Evolutionary conservation across 345 rosid species (phyloP).

Genomic region (Citropsis articulata): DNA sequence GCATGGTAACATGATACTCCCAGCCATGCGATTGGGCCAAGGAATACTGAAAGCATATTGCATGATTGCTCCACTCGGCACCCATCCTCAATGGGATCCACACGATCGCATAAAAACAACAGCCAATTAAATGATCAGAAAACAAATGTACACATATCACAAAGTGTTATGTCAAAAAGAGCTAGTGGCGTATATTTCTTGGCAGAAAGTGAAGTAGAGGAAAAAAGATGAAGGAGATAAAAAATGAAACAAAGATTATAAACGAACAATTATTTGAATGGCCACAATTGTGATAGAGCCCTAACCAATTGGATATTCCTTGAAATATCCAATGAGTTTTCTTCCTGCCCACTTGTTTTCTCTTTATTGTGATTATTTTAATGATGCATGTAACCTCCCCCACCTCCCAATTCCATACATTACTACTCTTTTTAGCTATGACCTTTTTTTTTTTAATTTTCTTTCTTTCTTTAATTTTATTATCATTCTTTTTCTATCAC

Average conservation of each 20-base stretch:
- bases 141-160: neutral
- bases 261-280: constrained; percentile 13
- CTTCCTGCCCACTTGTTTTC: constrained; percentile 8
- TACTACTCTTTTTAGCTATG: neutral
- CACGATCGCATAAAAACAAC: neutral
- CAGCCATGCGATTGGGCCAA: too few species aligned
- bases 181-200: constrained; percentile 21
- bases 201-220: neutral
- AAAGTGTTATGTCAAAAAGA: constrained; percentile 3
- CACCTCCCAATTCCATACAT: constrained; percentile 25
- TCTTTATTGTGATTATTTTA: neutral
- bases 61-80: neutral
- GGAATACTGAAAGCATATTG: neutral
- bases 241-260: neutral
- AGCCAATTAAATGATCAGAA: neutral
- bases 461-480: too few species aligned
- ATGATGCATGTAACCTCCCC: constrained; percentile 25
- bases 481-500: neutral
- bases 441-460: too few species aligned
- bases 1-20: too few species aligned
- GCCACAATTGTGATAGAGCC: constrained; percentile 21
- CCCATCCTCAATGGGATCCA: neutral
- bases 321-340: constrained; percentile 21
- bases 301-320: constrained; percentile 25
- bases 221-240: neutral